phyloP scores from a whole-genome alignment of 176 grass and related monocot genomes.

The Carex pumila region DNA sequence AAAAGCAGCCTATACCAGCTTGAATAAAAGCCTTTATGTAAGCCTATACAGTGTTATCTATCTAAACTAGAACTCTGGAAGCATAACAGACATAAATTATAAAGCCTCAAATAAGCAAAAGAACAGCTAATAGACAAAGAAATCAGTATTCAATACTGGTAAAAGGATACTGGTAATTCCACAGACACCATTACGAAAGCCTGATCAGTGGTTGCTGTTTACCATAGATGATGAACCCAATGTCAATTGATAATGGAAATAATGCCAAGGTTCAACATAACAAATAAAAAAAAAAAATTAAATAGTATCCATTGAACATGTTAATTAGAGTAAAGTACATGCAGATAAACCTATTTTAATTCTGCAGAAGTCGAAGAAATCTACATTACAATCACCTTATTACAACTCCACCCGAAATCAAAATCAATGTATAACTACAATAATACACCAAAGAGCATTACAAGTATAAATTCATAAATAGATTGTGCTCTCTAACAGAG shows the following conservation, averaged over 20 bases:
- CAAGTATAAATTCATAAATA: neutral
- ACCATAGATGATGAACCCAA: neutral
- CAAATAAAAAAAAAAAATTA: neutral
- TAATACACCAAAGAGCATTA: neutral
- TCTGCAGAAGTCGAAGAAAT: neutral
- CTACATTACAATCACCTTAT: constrained; percentile 1
- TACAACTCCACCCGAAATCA: neutral
- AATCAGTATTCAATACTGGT: neutral
- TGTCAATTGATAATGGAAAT: neutral
- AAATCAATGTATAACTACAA: constrained; percentile 7
- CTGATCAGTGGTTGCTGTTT: neutral
- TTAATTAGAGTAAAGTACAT: neutral
- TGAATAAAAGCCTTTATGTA: neutral
- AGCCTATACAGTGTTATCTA: neutral
- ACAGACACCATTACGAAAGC: neutral
- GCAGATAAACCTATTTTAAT: neutral
- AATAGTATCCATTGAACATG: neutral
- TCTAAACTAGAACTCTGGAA: neutral
- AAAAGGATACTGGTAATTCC: neutral
- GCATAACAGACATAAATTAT: neutral
- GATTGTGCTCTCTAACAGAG: neutral
- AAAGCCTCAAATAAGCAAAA: neutral
- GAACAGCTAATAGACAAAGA: neutral
- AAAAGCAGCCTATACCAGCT: neutral
- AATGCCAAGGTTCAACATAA: neutral